Evolutionary conservation across 2,329 filamentous ascomycete genomes (phyloP).

Genomic region (Colletotrichum liaoningense): DNA sequence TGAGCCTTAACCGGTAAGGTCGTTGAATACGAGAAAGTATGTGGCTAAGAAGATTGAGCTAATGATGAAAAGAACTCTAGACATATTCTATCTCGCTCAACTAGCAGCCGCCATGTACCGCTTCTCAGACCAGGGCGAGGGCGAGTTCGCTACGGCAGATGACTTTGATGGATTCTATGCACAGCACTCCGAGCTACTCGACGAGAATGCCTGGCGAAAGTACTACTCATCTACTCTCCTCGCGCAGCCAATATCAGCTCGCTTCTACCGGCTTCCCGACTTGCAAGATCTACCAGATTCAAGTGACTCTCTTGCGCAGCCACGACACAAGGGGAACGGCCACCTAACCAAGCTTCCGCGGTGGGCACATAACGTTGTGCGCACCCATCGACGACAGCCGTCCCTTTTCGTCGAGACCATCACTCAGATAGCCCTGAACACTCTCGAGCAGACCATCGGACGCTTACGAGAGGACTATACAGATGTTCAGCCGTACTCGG

Average conservation of each 20-base stretch:
- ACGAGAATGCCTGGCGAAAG: not conserved
- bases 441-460: constrained; percentile 21
- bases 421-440: constrained; percentile 5
- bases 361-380: constrained; percentile 20
- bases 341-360: constrained; percentile 24
- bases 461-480: not conserved
- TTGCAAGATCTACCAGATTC: constrained; percentile 29
- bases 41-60: not conserved
- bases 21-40: not conserved
- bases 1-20: constrained; percentile 27
- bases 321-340: constrained; percentile 8
- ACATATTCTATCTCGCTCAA: constrained; percentile 34
- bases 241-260: constrained; percentile 35
- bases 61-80: constrained; percentile 29
- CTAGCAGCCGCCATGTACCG: constrained; percentile 30
- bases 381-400: constrained; percentile 4
- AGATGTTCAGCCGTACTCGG: constrained; percentile 11
- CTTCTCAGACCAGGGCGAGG: constrained; percentile 16
- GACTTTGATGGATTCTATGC: constrained; percentile 29
- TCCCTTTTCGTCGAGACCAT: not conserved
- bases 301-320: constrained; percentile 9
- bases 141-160: not conserved
- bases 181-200: constrained; percentile 3
- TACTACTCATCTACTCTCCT: constrained; percentile 35
- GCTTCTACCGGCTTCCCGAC: constrained; percentile 33